Evolutionary conservation across 169 alveolate species (phyloP).

Genomic region (Eimeria zaria): DNA sequence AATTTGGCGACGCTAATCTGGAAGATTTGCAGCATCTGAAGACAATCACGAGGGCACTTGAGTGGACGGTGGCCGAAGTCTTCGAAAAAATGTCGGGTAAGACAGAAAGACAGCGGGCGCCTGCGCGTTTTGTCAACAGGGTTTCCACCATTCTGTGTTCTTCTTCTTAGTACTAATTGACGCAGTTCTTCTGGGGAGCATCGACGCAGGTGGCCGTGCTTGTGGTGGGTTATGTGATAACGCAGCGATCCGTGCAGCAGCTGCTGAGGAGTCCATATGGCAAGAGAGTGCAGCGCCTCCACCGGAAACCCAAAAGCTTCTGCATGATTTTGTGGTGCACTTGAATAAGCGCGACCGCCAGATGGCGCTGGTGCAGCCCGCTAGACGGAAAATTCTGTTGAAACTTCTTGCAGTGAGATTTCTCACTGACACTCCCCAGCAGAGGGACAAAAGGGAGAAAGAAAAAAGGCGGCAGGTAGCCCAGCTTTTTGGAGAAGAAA

Average conservation of each 20-base stretch:
- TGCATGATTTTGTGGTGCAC: conserved; percentile 47
- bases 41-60: conserved; percentile 29
- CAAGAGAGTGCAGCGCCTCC: conserved; percentile 20
- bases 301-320: conserved; percentile 46
- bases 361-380: conserved; percentile 41
- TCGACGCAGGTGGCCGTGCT: too few relatives aligned
- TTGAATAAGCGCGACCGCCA: conserved; percentile 33
- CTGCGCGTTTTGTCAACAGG: too few relatives aligned
- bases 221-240: neutral
- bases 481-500: conserved; percentile 64
- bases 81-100: conserved; percentile 71
- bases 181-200: too few relatives aligned
- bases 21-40: conserved; percentile 36
- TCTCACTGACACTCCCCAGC: conserved; percentile 39
- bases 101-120: neutral
- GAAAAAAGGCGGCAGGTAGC: conserved; percentile 31
- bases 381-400: neutral
- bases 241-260: conserved; percentile 54
- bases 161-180: too few relatives aligned
- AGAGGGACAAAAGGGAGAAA: conserved; percentile 14
- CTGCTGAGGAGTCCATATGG: conserved; percentile 57
- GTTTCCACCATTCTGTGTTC: too few relatives aligned
- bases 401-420: conserved; percentile 59
- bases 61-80: conserved; percentile 65
- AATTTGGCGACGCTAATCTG: neutral